A percentile compares a stretch with the other conserved stretches of the same genome.
Evolutionary conservation across 768 basidiomycete genomes (phyloP).

Genomic region (Leucocoprinus birnbaumii): DNA sequence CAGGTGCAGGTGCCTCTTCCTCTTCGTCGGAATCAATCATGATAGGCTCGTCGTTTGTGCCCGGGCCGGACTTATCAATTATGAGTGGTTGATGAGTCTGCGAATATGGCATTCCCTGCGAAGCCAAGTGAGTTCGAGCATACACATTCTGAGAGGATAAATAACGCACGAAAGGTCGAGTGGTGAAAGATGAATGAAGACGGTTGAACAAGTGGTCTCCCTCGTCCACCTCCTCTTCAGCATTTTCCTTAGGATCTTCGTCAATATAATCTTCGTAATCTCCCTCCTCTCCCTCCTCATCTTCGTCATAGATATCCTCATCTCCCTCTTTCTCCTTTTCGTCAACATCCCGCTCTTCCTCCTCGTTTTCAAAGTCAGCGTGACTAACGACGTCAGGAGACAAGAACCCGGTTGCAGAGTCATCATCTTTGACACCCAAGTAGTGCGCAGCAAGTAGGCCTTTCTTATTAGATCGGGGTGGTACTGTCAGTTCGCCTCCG

Average conservation of each 20-base stretch:
- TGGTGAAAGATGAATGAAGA: neutral
- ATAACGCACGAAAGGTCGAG: neutral
- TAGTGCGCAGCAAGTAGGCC: slow-evolving; percentile 21
- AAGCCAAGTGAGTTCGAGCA: too few species aligned
- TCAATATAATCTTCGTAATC: neutral
- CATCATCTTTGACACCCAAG: slow-evolving; percentile 19
- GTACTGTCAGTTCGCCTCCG: slow-evolving; percentile 33
- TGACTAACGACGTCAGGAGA: slow-evolving; percentile 5
- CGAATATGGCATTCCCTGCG: neutral
- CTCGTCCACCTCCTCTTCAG: neutral
- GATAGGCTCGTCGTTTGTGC: slow-evolving; percentile 4
- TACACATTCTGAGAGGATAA: too few species aligned
- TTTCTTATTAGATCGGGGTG: neutral
- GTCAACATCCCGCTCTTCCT: slow-evolving; percentile 6
- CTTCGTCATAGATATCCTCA: neutral
- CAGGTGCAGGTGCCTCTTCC: neutral
- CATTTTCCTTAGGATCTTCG: neutral
- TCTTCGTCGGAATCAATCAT: slow-evolving; percentile 13
- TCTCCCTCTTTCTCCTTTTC: slow-evolving; percentile 10
- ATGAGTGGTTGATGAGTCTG: neutral
- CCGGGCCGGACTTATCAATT: neutral
- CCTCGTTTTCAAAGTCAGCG: slow-evolving; percentile 4
- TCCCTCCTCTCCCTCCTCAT: slow-evolving; percentile 15
- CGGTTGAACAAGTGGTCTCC: slow-evolving; percentile 7
- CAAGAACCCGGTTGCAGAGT: neutral